Base-by-base conservation (phyloP, 164 flowering plant genomes). In the Euptelea pleiosperma region DNA sequence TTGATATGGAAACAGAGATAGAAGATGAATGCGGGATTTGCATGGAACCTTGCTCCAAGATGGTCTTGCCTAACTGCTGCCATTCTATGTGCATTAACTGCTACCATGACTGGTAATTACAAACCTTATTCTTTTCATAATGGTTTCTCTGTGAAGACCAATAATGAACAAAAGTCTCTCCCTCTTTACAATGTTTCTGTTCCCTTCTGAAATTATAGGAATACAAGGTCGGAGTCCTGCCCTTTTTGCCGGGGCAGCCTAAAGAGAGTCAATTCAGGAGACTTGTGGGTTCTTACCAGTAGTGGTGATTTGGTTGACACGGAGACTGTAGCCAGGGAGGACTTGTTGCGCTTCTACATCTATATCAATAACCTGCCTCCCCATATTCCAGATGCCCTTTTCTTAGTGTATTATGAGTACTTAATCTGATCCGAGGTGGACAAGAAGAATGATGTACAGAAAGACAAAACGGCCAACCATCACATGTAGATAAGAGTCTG, bases 81-180 rank as follows among this genome's bases (percentile, higher is more conserved):
- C 98, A 92, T 69, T 75, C 87, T 12, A 84, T 92, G 96, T 92
- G 96, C 78, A 87, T 87, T 68, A 87, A 76, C 61, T 92, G 98
- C 79, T 92, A 85, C 63, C 84, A 80, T 3, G 86, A 92, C 59
- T 89, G 98, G 97, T 91, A 82, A 70, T 22, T 14, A 64, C 26
- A 47, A 28, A 54, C 36, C 44, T 11, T 29, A 28, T 8, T 26
- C 8, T 55, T n/a, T 21, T 54, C 26, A 12, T 15, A 24, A 12
- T 54, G n/a, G n/a, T n/a, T n/a, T n/a, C n/a, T n/a, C n/a, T n/a
- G n/a, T n/a, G n/a, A n/a, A n/a, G n/a, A n/a, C n/a, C n/a, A 30
- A 6, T 6, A 42, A 46, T 18, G 25, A 49, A 29, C 12, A 25
- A 49, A 10, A 4, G 8, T 11, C 30, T n/a, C 21, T 18, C n/a